Percentiles rank a stretch among this genome's conserved stretches.
Evolutionary conservation across 768 basidiomycete species (phyloP).

Genomic region (Rhodosporidiobolus sp.): DNA sequence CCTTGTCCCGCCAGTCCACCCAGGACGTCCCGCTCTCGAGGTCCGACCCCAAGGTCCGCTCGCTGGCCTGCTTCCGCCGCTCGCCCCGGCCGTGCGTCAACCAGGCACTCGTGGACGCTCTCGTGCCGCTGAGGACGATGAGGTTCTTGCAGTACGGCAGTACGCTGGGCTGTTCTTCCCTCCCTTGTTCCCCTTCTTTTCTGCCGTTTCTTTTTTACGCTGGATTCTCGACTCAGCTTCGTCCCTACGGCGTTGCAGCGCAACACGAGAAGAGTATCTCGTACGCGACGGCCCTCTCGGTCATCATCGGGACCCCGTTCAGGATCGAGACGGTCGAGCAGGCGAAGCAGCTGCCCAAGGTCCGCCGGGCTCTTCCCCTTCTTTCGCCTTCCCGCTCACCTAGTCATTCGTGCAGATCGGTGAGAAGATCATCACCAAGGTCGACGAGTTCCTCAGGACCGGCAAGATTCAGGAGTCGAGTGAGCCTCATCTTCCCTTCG

Average conservation of each 20-base stretch:
- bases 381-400: background rate
- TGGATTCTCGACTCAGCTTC: background rate
- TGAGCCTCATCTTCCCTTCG: background rate
- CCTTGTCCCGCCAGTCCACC: background rate
- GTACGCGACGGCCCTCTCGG: conserved; percentile 7
- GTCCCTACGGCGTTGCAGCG: background rate
- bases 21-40: background rate
- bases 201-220: too few species aligned
- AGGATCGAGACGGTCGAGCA: conserved; percentile 18
- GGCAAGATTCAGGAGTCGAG: conserved; percentile 21
- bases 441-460: conserved; percentile 14
- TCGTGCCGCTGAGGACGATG: background rate
- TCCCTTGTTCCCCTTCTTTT: background rate
- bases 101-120: conserved; percentile 7
- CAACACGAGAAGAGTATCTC: background rate
- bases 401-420: background rate
- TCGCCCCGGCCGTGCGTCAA: conserved; percentile 25
- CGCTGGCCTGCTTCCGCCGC: background rate
- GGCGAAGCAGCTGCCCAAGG: conserved; percentile 17
- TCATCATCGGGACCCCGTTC: conserved; percentile 24
- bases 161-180: background rate
- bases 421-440: conserved; percentile 11
- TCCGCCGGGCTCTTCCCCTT: background rate
- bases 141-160: conserved; percentile 17
- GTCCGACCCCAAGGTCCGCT: background rate